Evolutionary conservation across 495 filamentous ascomycete species (phyloP).

Genomic region (Lophiotrema nucula): DNA sequence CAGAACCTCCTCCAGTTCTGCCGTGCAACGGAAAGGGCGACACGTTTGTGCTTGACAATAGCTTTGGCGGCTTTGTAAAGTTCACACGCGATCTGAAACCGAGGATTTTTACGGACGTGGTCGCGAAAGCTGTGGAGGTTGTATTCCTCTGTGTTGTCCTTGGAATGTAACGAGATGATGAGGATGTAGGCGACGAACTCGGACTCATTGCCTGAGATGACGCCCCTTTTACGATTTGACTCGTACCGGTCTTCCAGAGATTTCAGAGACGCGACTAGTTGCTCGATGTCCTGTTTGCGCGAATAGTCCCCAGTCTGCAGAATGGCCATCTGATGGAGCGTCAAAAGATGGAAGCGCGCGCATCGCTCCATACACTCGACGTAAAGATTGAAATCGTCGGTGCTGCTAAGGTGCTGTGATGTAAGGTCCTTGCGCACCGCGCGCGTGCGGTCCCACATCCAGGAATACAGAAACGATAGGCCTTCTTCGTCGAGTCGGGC

Average conservation of each 20-base stretch:
- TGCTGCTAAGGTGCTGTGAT: slow-evolving; percentile 45
- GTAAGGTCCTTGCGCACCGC: slow-evolving; percentile 86
- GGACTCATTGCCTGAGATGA: slow-evolving; percentile 67
- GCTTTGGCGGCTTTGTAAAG: slow-evolving; percentile 55
- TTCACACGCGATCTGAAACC: slow-evolving; percentile 66
- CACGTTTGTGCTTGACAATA: slow-evolving; percentile 61
- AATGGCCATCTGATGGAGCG: slow-evolving; percentile 77
- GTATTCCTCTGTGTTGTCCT: slow-evolving; percentile 65
- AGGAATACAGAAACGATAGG: slow-evolving; percentile 8
- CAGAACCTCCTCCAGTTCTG: slow-evolving; percentile 73
- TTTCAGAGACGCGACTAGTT: slow-evolving; percentile 81
- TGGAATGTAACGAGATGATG: slow-evolving; percentile 74
- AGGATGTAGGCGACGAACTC: slow-evolving; percentile 93
- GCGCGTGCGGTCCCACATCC: slow-evolving; percentile 86
- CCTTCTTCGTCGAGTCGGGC: slow-evolving; percentile 53
- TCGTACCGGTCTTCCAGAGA: slow-evolving; percentile 74
- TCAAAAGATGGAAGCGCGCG: slow-evolving; percentile 87
- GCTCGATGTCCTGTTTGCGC: slow-evolving; percentile 87
- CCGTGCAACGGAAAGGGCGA: slow-evolving; percentile 57
- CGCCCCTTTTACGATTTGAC: slow-evolving; percentile 63
- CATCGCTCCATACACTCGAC: slow-evolving; percentile 42
- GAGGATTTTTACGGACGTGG: slow-evolving; percentile 53
- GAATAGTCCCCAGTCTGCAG: slow-evolving; percentile 65
- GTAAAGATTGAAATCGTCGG: background rate
- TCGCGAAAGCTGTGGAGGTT: slow-evolving; percentile 70